Percentiles rank a stretch among this genome's conserved stretches.
Conservation (phyloP, 176 grass and related monocot species). For the Raddia distichophylla region DNA sequence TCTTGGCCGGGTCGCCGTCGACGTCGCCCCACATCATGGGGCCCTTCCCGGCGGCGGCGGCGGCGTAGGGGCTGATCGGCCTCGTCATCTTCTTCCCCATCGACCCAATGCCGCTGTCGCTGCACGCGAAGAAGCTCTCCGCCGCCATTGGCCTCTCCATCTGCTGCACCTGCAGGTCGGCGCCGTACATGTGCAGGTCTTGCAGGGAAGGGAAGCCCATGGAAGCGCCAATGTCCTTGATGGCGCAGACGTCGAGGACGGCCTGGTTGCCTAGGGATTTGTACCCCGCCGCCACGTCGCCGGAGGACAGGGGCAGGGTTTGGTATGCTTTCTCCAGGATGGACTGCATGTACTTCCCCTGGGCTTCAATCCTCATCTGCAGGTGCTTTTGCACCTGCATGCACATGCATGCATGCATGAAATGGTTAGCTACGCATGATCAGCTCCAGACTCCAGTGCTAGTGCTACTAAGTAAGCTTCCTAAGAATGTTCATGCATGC, state of each 20-base stretch:
- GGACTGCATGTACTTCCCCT: conserved; percentile 97
- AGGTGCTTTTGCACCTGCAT: conserved; percentile 93
- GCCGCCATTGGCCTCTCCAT: conserved; percentile 54
- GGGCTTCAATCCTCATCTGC: conserved; percentile 97
- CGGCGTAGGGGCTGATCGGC: conserved; percentile 43
- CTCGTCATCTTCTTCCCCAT: conserved; percentile 57
- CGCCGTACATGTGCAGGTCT: conserved; percentile 75
- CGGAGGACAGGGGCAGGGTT: conserved; percentile 56
- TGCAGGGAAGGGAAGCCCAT: conserved; percentile 78
- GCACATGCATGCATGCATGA: conserved; percentile 12
- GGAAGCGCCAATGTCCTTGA: conserved; percentile 63
- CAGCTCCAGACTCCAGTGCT: too few species aligned
- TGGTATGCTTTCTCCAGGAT: conserved; percentile 96
- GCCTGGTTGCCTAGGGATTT: conserved; percentile 65
- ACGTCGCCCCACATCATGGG: conserved; percentile 72
- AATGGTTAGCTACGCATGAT: neutral
- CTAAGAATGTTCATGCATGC: conserved; percentile 35
- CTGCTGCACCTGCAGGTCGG: conserved; percentile 76
- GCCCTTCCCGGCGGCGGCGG: conserved; percentile 56
- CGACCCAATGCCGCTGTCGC: conserved; percentile 45
- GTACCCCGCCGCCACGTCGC: conserved; percentile 49
- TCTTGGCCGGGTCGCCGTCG: conserved; percentile 59
- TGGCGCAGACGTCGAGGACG: conserved; percentile 57
- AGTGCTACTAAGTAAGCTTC: conserved; percentile 24
- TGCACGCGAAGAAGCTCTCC: conserved; percentile 62